Evolutionary conservation across 2,329 filamentous ascomycete genomes (phyloP), one percentile per base, ranked within the genome.

Genomic region (Diaporthe batatas): DNA sequence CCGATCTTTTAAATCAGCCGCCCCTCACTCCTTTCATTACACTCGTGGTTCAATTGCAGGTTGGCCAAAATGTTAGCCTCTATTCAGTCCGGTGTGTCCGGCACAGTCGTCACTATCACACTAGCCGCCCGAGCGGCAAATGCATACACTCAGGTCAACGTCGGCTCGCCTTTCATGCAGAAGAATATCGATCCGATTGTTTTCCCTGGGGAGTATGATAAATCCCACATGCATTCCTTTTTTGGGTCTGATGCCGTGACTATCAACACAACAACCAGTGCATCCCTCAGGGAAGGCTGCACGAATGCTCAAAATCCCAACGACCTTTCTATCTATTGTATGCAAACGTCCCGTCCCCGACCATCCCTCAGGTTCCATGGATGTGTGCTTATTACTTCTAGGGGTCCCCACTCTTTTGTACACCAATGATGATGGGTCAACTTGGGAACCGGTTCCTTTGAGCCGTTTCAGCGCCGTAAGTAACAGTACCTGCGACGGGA

Each of bases 131-230:
- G n/a, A 8, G 54, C 71, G 32, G 75, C 73, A 8, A 58, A 76
- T 49, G 77, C 77, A 44, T 79, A 79, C 73, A 79, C 78, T 62
- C 65, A 75, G 39, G 73, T 78, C 68, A 75, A 73, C 58, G 72
- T 75, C 21, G 73, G 70, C 25, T 29, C 51, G 14, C 76, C 77
- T 39, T 79, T 81, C 54, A 81, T 81, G 77, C 73, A 76, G 64
- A 81, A 81, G 75, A 81, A 80, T 68, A 79, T 81, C 10, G 79
- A 82, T 36, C 80, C 79, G 1, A 81, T 82, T n/a, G 77, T 80
- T n/a, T 80, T 77, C 54, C 80, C 80, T 0, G 78, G 79, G 6
- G 62, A 77, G 70, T 77, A 82, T 58, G 53, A 55, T 67, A 79
- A 79, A 75, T 80, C 80, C 16, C 81, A 82, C 49, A 25, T 82